Conservation (phyloP, 371 early-diverging fungal genomes). For the Capillidium rhysosporum region DNA sequence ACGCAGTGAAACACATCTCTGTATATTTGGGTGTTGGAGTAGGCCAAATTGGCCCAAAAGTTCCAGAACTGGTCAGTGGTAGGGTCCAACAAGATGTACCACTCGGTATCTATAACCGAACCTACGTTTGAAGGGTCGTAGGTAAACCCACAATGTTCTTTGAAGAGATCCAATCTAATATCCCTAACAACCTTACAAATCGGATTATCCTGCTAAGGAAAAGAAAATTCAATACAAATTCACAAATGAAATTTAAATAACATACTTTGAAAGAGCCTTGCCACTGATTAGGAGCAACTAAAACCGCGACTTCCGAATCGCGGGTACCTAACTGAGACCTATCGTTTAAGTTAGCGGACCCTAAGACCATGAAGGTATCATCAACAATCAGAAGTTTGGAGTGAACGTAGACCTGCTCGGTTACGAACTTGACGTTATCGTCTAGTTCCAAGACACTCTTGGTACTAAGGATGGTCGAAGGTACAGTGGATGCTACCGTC, state of each 20-base stretch:
- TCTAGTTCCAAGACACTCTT: constrained; percentile 7
- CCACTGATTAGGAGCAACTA: constrained; percentile 18
- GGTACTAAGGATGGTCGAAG: constrained; percentile 4
- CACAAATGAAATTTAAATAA: constrained; percentile 22
- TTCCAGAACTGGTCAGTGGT: constrained; percentile 32
- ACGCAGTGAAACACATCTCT: constrained; percentile 24
- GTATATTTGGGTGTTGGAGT: background rate
- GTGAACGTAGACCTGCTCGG: constrained; percentile 72
- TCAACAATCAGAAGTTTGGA: constrained; percentile 73
- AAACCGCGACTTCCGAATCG: constrained; percentile 75
- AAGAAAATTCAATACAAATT: constrained; percentile 11
- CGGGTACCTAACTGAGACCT: constrained; percentile 69
- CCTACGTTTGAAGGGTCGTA: background rate
- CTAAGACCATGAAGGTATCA: constrained; percentile 39
- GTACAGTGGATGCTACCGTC: background rate
- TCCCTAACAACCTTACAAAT: constrained; percentile 54
- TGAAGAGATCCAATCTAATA: constrained; percentile 34
- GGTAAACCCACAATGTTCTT: constrained; percentile 64
- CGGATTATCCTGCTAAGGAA: constrained; percentile 15
- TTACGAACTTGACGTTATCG: constrained; percentile 23
- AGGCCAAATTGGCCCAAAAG: background rate
- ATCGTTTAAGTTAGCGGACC: constrained; percentile 77
- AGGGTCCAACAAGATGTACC: constrained; percentile 40
- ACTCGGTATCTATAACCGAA: constrained; percentile 4
- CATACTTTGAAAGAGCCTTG: too few species aligned